Base-by-base conservation (phyloP, 2,329 filamentous ascomycete genomes). In the Hymenoscyphus linearis region DNA sequence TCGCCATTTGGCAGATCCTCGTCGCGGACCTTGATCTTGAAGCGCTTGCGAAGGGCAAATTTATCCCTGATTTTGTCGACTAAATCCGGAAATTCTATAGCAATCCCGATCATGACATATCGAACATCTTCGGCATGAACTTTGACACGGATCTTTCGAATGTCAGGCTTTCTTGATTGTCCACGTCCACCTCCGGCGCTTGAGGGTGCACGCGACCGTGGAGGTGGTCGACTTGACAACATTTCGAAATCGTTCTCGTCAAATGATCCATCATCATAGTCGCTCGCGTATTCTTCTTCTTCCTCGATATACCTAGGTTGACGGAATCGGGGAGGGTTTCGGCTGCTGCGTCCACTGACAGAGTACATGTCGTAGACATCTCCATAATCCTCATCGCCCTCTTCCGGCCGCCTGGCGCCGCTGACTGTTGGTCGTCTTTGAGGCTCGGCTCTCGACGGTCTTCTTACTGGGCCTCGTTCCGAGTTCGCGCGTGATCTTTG, bases 71-170 rank as follows among this genome's bases (percentile, higher is more conserved):
- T 89, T 63, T 87, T 86, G 64, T 88, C 86, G 47, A 88, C 86
- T 52, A 99, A 85, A 62, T 93, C 90, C 5, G 82, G 78, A 74
- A 92, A 97, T 63, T 88, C 85, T 13, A 91, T 82, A 2, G 84
- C 83, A 0, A 86, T 79, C 7, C 84, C 85, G 58, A 97, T 85
- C 84, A 97, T 92, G 66, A 98, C 89, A 74, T 96, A 97, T 63
- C 96, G 87, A 35, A 92, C 95, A 71, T 99, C 95, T 52, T 91
- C 89, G 3, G 82, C 86, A 72, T 98, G 93, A 1, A 96, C 92
- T 79, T 99, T 99, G 73, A 97, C 86, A 40, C 93, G 85, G 66
- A 98, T 86, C 75, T 93, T 88, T 64, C 84, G 85, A 61, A 95
- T 80, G 6, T 91, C 88, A 1, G 85, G 84, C 60, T 83, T 75